Percentiles rank a stretch among this genome's conserved stretches.
Evolutionary conservation across 2,329 filamentous ascomycete species (phyloP).

Genomic region (Trichoderma breve): DNA sequence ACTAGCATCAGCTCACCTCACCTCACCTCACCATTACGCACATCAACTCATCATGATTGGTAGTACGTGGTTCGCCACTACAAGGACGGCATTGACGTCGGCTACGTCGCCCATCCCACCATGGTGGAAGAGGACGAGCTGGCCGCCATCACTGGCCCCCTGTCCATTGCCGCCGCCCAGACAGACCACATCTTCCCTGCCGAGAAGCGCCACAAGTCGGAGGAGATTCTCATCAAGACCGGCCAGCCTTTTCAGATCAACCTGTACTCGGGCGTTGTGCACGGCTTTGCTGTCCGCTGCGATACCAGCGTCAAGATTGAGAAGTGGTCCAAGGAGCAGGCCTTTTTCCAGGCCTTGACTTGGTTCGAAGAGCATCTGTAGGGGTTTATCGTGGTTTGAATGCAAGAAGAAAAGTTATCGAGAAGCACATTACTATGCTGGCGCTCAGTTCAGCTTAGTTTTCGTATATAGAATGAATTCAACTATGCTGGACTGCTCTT

Average conservation of each 20-base stretch:
- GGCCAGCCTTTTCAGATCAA: conserved; percentile 71
- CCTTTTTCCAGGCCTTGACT: conserved; percentile 71
- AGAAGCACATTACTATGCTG: neutral
- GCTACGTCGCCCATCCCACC: conserved; percentile 73
- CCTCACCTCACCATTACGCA: neutral
- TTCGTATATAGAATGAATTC: neutral
- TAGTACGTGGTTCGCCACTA: conserved; percentile 67
- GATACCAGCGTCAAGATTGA: conserved; percentile 57
- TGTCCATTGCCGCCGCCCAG: conserved; percentile 66
- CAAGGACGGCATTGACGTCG: conserved; percentile 63
- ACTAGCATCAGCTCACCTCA: neutral
- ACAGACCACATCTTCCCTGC: conserved; percentile 64
- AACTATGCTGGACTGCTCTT: neutral
- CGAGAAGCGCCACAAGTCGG: conserved; percentile 62
- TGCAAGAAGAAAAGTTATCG: neutral
- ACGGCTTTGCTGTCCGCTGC: conserved; percentile 72
- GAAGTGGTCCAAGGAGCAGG: conserved; percentile 76
- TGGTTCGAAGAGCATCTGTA: conserved; percentile 63
- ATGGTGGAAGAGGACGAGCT: conserved; percentile 70
- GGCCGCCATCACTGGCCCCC: conserved; percentile 60
- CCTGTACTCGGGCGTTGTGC: conserved; percentile 67
- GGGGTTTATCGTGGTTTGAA: neutral
- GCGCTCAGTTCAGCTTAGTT: neutral
- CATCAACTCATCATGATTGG: neutral
- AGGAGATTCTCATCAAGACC: conserved; percentile 57